phyloP scores from a whole-genome alignment of 2,329 filamentous ascomycete species.

The Cryoendolithus antarcticus region DNA sequence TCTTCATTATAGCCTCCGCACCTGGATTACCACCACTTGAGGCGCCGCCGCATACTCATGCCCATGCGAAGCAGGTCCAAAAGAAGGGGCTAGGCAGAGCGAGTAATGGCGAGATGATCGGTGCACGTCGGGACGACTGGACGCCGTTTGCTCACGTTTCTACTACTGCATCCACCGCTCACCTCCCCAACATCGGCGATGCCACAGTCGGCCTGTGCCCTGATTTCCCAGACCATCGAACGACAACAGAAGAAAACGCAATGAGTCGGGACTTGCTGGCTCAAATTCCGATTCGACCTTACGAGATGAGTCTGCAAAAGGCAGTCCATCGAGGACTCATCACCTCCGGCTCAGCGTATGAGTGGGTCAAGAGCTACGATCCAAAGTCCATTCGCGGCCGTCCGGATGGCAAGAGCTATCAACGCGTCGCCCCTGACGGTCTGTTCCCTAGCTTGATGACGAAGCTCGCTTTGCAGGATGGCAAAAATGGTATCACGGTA shows the following conservation, averaged over 20 bases:
- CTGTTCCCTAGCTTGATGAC: slow-evolving; percentile 57
- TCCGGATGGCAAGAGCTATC: slow-evolving; percentile 29
- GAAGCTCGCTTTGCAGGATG: slow-evolving; percentile 36
- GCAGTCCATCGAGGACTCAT: slow-evolving; percentile 16
- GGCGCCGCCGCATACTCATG: slow-evolving; percentile 50
- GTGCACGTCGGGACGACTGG: slow-evolving; percentile 36
- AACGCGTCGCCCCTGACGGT: slow-evolving; percentile 38
- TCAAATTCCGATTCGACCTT: slow-evolving; percentile 46
- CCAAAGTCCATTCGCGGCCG: slow-evolving; percentile 8
- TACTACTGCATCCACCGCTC: slow-evolving; percentile 40
- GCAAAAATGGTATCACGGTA: slow-evolving; percentile 41
- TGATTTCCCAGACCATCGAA: slow-evolving; percentile 55
- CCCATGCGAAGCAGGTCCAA: slow-evolving; percentile 28
- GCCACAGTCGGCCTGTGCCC: slow-evolving; percentile 50
- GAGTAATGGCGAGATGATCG: slow-evolving; percentile 49
- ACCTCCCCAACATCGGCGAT: slow-evolving; percentile 53
- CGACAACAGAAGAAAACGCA: slow-evolving; percentile 30
- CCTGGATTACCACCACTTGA: slow-evolving; percentile 48
- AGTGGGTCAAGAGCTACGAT: slow-evolving; percentile 12
- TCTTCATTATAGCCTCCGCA: slow-evolving; percentile 62
- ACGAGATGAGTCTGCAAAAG: slow-evolving; percentile 19
- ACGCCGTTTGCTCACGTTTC: slow-evolving; percentile 51
- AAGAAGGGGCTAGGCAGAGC: slow-evolving; percentile 41
- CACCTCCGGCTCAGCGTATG: slow-evolving; percentile 16
- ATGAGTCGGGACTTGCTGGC: slow-evolving; percentile 36